Conservation (phyloP, 2,329 filamentous ascomycete species). For the Xylariomycetidae sp. region DNA sequence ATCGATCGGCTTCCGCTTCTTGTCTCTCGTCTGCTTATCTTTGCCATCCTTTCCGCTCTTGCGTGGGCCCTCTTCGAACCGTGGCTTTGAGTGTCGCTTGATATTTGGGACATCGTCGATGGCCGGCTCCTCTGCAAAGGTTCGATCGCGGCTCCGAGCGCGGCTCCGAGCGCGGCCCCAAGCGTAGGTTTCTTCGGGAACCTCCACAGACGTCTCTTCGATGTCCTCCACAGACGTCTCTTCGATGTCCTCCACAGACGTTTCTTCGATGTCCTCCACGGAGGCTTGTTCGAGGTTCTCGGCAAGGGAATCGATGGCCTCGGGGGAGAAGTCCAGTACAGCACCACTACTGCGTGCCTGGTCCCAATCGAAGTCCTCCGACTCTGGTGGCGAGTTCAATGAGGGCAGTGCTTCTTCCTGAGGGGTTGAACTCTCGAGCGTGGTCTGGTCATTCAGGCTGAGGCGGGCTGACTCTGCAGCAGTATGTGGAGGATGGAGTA, state of each 20-base stretch:
- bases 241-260: background rate
- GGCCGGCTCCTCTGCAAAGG: background rate
- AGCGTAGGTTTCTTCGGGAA: background rate
- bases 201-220: background rate
- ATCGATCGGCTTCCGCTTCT: slow-evolving; percentile 14
- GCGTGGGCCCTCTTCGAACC: no score
- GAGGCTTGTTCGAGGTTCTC: slow-evolving; percentile 1
- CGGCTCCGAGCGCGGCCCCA: no score
- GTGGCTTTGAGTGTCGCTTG: no score
- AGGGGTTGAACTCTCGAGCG: no score
- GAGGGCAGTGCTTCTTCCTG: no score
- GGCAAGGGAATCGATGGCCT: slow-evolving; percentile 26
- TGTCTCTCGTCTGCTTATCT: slow-evolving; percentile 1
- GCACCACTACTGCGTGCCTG: slow-evolving; percentile 17
- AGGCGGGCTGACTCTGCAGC: no score
- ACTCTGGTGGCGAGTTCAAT: no score
- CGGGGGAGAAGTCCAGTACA: slow-evolving; percentile 28
- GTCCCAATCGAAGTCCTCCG: slow-evolving; percentile 12
- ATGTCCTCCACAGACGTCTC: background rate
- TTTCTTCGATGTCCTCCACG: background rate
- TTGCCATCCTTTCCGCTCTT: no score
- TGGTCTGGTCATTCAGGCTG: no score
- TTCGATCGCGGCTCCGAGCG: no score
- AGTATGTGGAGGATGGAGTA: no score
- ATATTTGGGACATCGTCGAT: slow-evolving; percentile 2